phyloP scores from a whole-genome alignment of 1,284 basidiomycete genomes.

The Heliocybe sulcata region DNA sequence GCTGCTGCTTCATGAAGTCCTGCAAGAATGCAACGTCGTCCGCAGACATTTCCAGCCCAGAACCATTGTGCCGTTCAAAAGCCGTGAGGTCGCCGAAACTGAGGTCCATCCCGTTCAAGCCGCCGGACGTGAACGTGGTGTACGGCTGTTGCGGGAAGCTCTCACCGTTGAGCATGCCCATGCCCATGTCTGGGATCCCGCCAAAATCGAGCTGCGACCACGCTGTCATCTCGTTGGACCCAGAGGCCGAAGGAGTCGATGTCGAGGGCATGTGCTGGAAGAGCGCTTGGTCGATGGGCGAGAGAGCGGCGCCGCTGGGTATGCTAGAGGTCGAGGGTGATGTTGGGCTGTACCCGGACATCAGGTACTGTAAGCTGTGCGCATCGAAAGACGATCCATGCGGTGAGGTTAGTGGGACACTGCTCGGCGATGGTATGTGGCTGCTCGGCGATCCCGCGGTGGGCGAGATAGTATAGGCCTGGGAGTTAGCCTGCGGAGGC shows the following conservation, averaged over 20 bases:
- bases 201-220: not conserved
- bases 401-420: not conserved
- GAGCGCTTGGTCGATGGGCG: too few species aligned
- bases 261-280: too few species aligned
- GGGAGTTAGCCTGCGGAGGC: not conserved
- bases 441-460: not conserved
- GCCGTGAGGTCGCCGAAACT: not conserved
- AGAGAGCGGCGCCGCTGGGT: too few species aligned
- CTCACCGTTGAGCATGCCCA: slow-evolving; percentile 1
- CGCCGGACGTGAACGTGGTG: not conserved
- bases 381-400: not conserved
- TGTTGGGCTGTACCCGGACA: too few species aligned
- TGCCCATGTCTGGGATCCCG: not conserved
- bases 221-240: not conserved
- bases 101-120: not conserved
- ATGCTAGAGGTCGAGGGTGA: too few species aligned
- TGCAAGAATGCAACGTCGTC: too few species aligned
- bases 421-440: too few species aligned
- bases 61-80: not conserved
- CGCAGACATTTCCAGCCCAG: too few species aligned
- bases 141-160: not conserved
- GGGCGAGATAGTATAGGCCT: not conserved
- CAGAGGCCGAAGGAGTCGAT: too few species aligned
- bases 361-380: not conserved
- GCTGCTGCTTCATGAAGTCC: too few species aligned